A percentile compares a stretch with the other conserved stretches of the same genome.
Conservation (phyloP, 129 eudicot genomes). For the Silybum marianum region DNA sequence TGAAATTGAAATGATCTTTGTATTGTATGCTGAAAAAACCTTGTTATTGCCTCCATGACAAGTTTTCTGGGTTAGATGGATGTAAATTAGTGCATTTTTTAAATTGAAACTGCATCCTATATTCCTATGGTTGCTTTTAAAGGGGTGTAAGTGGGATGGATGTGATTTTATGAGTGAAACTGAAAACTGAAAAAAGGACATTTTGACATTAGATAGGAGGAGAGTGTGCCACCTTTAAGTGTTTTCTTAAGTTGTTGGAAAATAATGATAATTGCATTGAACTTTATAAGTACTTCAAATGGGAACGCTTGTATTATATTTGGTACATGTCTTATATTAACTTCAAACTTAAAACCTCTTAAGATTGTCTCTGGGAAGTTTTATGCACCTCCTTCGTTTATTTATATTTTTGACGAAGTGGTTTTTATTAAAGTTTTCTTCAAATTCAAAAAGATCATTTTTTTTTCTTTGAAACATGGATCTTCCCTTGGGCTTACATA, state of each 20-base stretch:
- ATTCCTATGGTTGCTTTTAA: neutral
- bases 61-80: neutral
- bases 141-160: neutral
- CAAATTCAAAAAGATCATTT: no score
- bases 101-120: neutral
- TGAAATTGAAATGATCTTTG: neutral
- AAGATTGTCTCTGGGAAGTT: neutral
- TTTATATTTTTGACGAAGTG: neutral
- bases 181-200: neutral
- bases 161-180: neutral
- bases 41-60: neutral
- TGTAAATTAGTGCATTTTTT: neutral
- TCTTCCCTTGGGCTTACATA: neutral
- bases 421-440: neutral
- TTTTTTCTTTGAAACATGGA: neutral
- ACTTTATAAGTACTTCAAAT: neutral
- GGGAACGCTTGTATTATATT: neutral
- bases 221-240: neutral
- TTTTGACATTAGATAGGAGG: neutral
- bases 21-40: neutral
- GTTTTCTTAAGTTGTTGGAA: neutral
- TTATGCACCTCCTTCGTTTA: no score
- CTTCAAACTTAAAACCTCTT: neutral
- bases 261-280: neutral
- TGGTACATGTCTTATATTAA: neutral